Evolutionary conservation across 2,329 filamentous ascomycete genomes (phyloP), one percentile per base, ranked within the genome.

Genomic region (Neopestalotiopsis sp.): DNA sequence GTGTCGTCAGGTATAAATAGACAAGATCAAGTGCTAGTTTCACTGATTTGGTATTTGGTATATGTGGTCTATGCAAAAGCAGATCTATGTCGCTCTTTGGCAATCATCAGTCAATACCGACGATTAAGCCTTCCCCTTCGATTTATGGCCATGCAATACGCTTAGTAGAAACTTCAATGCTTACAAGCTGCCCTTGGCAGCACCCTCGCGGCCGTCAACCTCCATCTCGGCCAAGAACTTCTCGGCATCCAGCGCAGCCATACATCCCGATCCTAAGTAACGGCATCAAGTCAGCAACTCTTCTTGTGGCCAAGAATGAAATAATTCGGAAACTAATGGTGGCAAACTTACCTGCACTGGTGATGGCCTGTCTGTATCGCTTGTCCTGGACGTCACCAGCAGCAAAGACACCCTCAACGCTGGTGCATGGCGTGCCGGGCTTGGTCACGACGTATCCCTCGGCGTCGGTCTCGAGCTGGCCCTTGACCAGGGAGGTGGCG

Each of bases 331-430:
- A 28, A 28, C 3, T 28, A 38, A 7, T 38, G 10, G 34, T 38
- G 34, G 6, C 34, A 12, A 74, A 89, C 91, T 79, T 85, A 94
- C 94, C 95, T 75, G 96, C 96, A 84, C 95, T 98, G 72, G 96
- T 99, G 74, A 99, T 97, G 61, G 96, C 96, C 85, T 99, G 96
- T 80, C 96, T 90, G 82, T 99, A 99, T 79, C 92, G 90, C 91
- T 98, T 99, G 81, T 99, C 97, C 85, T 99, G 96, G 10, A 99
- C 97, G 79, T 99, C 96, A 72, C 96, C 96, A 10, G 95, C 96
- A 49, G 96, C 96, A 79, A 98, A 99, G 24, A 99, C 94, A 80
- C 96, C 96, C 78, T 94, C 90, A 5, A 98, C 82, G 81, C 90
- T 97, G 62, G 96, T 99, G 78, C 92, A 87, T 69, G 94, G 94